A percentile compares a stretch with the other conserved stretches of the same genome.
phyloP scores from a whole-genome alignment of 139 green algal species.

The Haematococcus sp. region DNA sequence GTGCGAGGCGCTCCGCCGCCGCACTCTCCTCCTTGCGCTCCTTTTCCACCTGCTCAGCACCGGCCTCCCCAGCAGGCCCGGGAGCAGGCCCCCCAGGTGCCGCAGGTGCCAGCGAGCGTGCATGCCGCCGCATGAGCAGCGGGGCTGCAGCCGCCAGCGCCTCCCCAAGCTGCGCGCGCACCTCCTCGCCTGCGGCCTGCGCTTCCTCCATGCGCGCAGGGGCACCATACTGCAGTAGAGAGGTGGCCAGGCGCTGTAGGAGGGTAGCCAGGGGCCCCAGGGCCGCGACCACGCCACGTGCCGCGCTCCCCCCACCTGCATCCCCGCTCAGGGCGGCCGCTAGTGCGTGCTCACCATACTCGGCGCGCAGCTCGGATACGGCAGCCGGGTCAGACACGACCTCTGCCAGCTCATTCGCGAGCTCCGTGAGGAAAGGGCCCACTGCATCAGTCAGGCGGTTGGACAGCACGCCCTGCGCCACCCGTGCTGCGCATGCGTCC shows the following conservation, averaged over 20 bases:
- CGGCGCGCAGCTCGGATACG: not conserved
- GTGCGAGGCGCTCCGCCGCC: constrained; percentile 9
- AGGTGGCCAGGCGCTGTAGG: constrained; percentile 22
- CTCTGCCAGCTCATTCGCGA: constrained; percentile 24
- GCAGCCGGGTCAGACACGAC: constrained; percentile 15
- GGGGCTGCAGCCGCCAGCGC: not conserved
- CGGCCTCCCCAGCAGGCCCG: not conserved
- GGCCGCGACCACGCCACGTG: not conserved
- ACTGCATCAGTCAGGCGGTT: not conserved
- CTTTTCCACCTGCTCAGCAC: not conserved
- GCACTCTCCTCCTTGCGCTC: not conserved
- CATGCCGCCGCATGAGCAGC: not conserved
- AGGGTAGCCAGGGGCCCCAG: not conserved
- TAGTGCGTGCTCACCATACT: constrained; percentile 15
- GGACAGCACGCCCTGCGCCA: constrained; percentile 15
- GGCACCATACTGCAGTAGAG: constrained; percentile 29
- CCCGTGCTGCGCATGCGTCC: constrained; percentile 44
- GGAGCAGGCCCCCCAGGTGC: not conserved
- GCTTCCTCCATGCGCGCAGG: constrained; percentile 19
- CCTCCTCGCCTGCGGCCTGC: not conserved
- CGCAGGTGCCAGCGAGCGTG: not conserved
- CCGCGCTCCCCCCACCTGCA: not conserved
- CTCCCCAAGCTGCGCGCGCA: constrained; percentile 2
- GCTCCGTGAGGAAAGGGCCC: constrained; percentile 24
- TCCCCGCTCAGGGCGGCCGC: too few species aligned